A percentile compares a stretch with the other conserved stretches of the same genome.
Conservation (phyloP, 1,139 yeast genomes). For the Wickerhamomyces sp. region DNA sequence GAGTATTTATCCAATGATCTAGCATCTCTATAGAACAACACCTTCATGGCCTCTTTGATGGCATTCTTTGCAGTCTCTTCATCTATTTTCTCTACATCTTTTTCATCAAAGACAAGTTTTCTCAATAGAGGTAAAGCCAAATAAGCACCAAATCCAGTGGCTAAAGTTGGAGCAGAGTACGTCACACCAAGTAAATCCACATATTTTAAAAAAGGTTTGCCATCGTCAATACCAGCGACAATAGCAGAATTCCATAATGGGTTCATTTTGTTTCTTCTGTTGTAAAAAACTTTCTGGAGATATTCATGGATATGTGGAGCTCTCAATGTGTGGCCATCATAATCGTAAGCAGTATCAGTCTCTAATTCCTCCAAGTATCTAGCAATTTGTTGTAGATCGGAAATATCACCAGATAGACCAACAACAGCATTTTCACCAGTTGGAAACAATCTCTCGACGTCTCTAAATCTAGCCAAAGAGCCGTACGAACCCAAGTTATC, state of each 20-base stretch:
- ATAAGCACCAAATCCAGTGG: slow-evolving; percentile 96
- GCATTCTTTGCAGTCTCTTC: slow-evolving; percentile 73
- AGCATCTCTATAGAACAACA: slow-evolving; percentile 93
- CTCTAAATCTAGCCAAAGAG: slow-evolving; percentile 79
- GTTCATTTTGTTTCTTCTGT: slow-evolving; percentile 86
- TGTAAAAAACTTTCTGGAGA: slow-evolving; percentile 76
- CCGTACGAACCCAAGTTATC: slow-evolving; percentile 95
- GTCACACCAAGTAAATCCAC: slow-evolving; percentile 92
- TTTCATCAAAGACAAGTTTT: slow-evolving; percentile 74
- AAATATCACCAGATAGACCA: slow-evolving; percentile 92
- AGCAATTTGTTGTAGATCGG: slow-evolving; percentile 85
- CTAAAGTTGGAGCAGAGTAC: slow-evolving; percentile 81
- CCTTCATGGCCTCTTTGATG: slow-evolving; percentile 86
- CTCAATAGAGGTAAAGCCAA: slow-evolving; percentile 90
- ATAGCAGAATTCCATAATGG: slow-evolving; percentile 95
- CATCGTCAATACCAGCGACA: slow-evolving; percentile 83
- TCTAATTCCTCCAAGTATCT: slow-evolving; percentile 74
- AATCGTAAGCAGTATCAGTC: slow-evolving; percentile 74
- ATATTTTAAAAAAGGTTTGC: slow-evolving; percentile 68
- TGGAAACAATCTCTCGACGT: slow-evolving; percentile 75
- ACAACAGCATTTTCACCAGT: slow-evolving; percentile 87
- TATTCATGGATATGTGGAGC: slow-evolving; percentile 90
- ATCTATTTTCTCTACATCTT: slow-evolving; percentile 58
- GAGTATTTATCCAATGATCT: slow-evolving; percentile 85
- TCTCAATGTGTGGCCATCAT: slow-evolving; percentile 61